Conservation (phyloP, 2,329 filamentous ascomycete genomes). For the Arachnomyces sp. region DNA sequence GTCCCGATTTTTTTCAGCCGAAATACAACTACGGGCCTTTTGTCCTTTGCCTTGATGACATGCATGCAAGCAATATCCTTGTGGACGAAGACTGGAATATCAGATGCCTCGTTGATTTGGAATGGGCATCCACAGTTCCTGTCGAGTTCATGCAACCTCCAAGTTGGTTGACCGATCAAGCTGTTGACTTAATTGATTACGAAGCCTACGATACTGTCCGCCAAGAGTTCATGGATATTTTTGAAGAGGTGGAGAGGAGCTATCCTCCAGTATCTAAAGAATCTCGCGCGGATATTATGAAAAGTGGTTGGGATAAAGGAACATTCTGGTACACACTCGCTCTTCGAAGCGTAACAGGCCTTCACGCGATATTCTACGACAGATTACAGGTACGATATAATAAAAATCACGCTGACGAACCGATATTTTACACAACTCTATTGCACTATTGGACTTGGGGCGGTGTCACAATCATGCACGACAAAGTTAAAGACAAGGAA, state of each 20-base stretch:
- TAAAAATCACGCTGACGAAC: no score
- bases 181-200: constrained; percentile 10
- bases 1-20: constrained; percentile 18
- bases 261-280: no score
- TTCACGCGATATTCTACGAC: no score
- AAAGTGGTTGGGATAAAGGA: no score
- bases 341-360: no score
- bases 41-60: constrained; percentile 26
- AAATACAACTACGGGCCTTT: constrained; percentile 27
- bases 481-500: no score
- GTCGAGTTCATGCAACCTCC: constrained; percentile 25
- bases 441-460: no score
- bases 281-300: no score
- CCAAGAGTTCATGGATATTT: constrained; percentile 15
- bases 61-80: constrained; percentile 21
- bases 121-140: constrained; percentile 25
- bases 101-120: constrained; percentile 26
- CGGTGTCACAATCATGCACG: no score
- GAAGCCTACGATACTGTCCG: constrained; percentile 10
- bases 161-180: constrained; percentile 22
- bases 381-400: no score
- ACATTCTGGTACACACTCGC: no score
- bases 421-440: no score
- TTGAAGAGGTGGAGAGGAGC: constrained; percentile 16
- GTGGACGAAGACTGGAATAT: constrained; percentile 30